Evolutionary conservation across 2,329 filamentous ascomycete genomes (phyloP), one percentile per base, ranked within the genome.

Genomic region (Bipolaris cookei): DNA sequence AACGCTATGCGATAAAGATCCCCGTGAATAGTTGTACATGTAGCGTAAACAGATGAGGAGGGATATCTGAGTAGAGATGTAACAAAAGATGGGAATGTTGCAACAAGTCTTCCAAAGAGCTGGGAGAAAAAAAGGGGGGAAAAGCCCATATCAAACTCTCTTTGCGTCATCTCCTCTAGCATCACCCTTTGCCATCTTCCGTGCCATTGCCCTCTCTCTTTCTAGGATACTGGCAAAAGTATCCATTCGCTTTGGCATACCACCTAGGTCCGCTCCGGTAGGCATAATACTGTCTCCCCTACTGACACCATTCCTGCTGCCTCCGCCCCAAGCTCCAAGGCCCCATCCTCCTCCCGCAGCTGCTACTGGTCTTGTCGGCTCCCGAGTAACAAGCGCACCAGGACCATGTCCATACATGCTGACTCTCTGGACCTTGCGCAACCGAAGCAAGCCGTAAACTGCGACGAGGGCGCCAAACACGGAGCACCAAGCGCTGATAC

Each of bases 381-480:
- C 60, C 28, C 63, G 63, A 44, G 63, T 61, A 1, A 63, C 57
- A 11, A 67, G 61, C 30, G 62, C 63, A 28, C 61, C 61, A 1
- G 65, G 65, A 11, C 70, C 63, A 14, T 73, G 68, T 6, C 86
- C 86, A 83, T 86, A 93, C 92, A 97, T 97, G 72, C 89, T 91
- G 62, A 97, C 88, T 59, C 92, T 86, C 80, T 96, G 92, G 23
- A 97, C 90, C 73, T 90, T 90, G 63, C 91, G 87, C 62, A 99
- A 84, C 77, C 92, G 96, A 50, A 84, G 83, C 45, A 98, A 83
- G 4, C 95, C 93, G 77, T 94, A 97, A 68, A 86, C 84, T 79
- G 90, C 94, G 49, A 97, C 90, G 7, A 93, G 67, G 52, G 88
- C 84, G 13, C 91, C 91, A 75, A 93, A 88, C 54, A 88, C 69